Evolutionary conservation across 345 rosid species (phyloP).

Genomic region (Atalantia buxifolia): DNA sequence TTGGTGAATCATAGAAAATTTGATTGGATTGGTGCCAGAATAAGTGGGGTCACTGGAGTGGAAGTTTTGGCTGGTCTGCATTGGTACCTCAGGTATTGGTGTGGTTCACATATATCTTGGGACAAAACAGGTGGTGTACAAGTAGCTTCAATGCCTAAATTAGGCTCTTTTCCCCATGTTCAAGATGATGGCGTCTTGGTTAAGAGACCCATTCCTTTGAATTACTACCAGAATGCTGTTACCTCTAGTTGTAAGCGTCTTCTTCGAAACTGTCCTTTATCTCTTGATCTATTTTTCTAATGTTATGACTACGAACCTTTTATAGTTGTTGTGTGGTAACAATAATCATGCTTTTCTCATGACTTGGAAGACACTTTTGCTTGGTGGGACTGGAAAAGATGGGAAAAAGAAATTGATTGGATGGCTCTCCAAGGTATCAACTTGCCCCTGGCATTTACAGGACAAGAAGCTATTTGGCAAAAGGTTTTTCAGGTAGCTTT

Average conservation of each 20-base stretch:
- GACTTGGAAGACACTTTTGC: slow-evolving; percentile 52
- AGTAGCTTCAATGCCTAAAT: slow-evolving; percentile 37
- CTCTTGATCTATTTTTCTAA: neutral
- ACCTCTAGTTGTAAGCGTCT: slow-evolving; percentile 64
- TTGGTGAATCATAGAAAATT: neutral
- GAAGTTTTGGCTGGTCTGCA: slow-evolving; percentile 67
- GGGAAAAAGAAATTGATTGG: slow-evolving; percentile 82
- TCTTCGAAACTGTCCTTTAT: neutral
- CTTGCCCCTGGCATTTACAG: slow-evolving; percentile 71
- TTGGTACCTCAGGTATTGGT: slow-evolving; percentile 64
- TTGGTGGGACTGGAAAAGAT: slow-evolving; percentile 82
- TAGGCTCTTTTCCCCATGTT: slow-evolving; percentile 52
- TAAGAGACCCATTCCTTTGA: slow-evolving; percentile 60
- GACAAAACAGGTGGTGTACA: slow-evolving; percentile 69
- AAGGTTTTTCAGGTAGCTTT: slow-evolving; percentile 57
- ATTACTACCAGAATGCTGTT: slow-evolving; percentile 80
- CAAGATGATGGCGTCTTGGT: slow-evolving; percentile 44
- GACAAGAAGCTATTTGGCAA: slow-evolving; percentile 72
- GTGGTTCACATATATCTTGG: slow-evolving; percentile 70
- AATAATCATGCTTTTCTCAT: neutral
- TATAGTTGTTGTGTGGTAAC: neutral
- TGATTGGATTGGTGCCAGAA: slow-evolving; percentile 32
- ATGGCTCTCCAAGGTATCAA: slow-evolving; percentile 81
- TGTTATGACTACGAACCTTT: neutral
- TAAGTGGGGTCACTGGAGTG: slow-evolving; percentile 59